Percentiles rank a stretch among this genome's conserved stretches.
Evolutionary conservation across 208 protist species (phyloP).

Genomic region (Leishmania tarentolae): DNA sequence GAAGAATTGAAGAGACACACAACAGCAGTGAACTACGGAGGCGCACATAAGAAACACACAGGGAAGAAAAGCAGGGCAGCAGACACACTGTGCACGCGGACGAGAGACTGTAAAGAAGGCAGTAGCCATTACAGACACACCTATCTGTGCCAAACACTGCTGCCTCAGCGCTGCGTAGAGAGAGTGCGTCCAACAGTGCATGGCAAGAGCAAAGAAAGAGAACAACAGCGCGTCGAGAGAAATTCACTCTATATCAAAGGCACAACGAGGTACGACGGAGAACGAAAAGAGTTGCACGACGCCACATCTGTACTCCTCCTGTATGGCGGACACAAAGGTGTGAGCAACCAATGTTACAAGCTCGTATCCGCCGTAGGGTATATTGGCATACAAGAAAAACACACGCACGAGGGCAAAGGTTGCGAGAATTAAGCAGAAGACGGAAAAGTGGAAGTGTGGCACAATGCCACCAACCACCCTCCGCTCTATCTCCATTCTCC

Average conservation of each 20-base stretch:
- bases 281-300: not conserved
- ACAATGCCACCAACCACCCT: not conserved
- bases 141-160: not conserved
- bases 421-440: not conserved
- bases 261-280: not conserved
- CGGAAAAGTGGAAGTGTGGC: not conserved
- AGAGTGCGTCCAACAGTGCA: not conserved
- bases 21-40: not conserved
- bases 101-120: conserved; percentile 12
- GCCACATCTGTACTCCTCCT: not conserved
- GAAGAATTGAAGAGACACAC: not conserved
- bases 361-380: not conserved
- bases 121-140: not conserved
- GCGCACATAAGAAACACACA: not conserved
- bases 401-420: not conserved
- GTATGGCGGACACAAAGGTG: not conserved
- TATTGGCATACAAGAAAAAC: not conserved
- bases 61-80: conserved; percentile 1
- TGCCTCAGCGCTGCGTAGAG: not conserved
- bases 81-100: not conserved
- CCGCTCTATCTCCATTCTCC: not conserved
- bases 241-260: not conserved
- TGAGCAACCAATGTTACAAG: not conserved
- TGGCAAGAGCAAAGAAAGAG: not conserved
- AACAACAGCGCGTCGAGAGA: not conserved